A percentile compares a stretch with the other conserved stretches of the same genome.
Evolutionary conservation across 139 green algal species (phyloP).

Genomic region (Marvania coccoides): DNA sequence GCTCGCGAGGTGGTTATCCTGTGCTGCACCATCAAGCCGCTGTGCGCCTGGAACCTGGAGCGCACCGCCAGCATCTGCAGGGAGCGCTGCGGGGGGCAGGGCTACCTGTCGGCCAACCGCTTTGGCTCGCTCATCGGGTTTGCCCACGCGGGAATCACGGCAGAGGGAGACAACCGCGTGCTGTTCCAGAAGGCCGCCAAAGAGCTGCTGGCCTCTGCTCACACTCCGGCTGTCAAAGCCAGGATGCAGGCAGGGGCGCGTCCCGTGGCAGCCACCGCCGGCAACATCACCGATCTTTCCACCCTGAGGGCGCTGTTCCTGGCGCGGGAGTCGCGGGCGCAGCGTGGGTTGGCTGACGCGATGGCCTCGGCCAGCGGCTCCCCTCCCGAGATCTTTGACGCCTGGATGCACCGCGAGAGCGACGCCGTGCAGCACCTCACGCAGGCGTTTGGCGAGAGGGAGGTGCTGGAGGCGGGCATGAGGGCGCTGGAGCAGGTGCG

Average conservation of each 20-base stretch:
- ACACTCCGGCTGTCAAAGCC: constrained; percentile 3
- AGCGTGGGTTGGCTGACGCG: constrained; percentile 42
- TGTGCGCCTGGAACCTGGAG: constrained; percentile 80
- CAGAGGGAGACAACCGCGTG: constrained; percentile 89
- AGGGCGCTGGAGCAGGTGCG: constrained; percentile 15
- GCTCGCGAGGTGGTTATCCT: constrained; percentile 70
- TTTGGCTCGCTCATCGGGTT: constrained; percentile 84
- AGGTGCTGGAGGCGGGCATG: constrained; percentile 63
- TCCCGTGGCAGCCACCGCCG: not conserved
- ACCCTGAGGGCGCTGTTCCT: constrained; percentile 33
- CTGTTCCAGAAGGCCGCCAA: constrained; percentile 73
- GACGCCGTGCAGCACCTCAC: constrained; percentile 67
- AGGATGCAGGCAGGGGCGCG: constrained; percentile 12
- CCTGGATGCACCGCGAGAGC: constrained; percentile 80
- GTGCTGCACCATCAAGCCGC: constrained; percentile 90
- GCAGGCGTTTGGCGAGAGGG: constrained; percentile 64
- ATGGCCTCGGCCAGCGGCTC: constrained; percentile 22
- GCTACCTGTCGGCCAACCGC: constrained; percentile 82
- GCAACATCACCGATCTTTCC: constrained; percentile 14
- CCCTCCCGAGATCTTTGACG: constrained; percentile 59
- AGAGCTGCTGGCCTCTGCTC: constrained; percentile 28
- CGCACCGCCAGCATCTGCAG: constrained; percentile 45
- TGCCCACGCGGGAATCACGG: constrained; percentile 85
- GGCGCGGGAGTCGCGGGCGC: constrained; percentile 47
- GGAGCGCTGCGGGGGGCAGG: constrained; percentile 57